Evolutionary conservation across 495 filamentous ascomycete species (phyloP), one percentile per base, ranked within the genome.

Genomic region (Talaromyces nanjingensis): DNA sequence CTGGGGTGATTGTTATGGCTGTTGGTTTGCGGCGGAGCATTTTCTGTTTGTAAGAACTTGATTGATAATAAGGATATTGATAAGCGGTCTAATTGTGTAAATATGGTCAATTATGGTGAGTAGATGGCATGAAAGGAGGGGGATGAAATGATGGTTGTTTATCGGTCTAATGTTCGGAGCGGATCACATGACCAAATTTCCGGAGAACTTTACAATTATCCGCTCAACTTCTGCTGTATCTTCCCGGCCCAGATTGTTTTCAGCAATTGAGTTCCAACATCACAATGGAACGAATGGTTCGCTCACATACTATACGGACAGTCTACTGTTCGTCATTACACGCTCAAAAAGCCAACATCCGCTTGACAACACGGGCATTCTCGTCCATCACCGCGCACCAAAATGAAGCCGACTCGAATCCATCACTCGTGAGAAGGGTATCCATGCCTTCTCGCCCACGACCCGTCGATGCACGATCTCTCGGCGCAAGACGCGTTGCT

Each of bases 21-120:
- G 91, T 96, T 2, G 90, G 88, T 56, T 89, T 87, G 39, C 91
- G 87, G 69, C 91, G 91, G 63, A 96, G 87, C 91, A 96, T 96
- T 18, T 61, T 52, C 6, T 27, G 16, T 42, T 33, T 49, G 9
- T 34, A 22, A 45, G 11, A 16, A 25, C 2, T 47, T 11, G 27
- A 49, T 25, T 25, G 25, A 29, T 47, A 45, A 18, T 25, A 55
- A 37, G n/a, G 4, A 2, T 59, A 39, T 18, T 59, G 29, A 34
- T 59, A 59, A 11, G 55, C 9, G 3, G 3, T 42, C 18, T 49
- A 20, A 22, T 16, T 49, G 45, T 49, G 18, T 49, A 22, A 4
- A 42, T 16, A 20, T 49, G 45, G 12, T 49, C 9, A 22, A 2
- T 49, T 7, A 31, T 31, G 0, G 29, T 5, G 9, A 18, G 4